Conservation (phyloP, 2,329 filamentous ascomycete genomes). For the Colletotrichum godetiae region DNA sequence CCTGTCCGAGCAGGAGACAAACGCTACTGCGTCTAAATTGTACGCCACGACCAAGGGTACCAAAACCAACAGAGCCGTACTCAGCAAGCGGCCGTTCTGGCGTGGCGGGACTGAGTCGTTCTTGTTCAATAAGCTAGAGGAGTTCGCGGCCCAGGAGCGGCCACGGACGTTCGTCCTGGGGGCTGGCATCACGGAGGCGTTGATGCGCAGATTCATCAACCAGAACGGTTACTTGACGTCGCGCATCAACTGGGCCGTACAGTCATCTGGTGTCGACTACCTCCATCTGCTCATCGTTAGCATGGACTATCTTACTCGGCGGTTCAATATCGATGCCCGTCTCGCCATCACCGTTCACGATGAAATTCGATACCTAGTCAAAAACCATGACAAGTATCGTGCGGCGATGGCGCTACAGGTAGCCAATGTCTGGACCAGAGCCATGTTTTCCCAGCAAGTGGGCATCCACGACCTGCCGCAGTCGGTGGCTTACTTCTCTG, state of each 20-base stretch:
- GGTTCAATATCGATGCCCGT: slow-evolving; percentile 86
- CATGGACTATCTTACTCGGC: slow-evolving; percentile 93
- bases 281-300: slow-evolving; percentile 90
- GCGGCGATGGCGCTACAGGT: slow-evolving; percentile 94
- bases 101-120: slow-evolving; percentile 96
- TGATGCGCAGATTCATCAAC: slow-evolving; percentile 88
- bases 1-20: slow-evolving; percentile 83
- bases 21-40: slow-evolving; percentile 79
- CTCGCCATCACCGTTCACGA: slow-evolving; percentile 96
- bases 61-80: slow-evolving; percentile 79
- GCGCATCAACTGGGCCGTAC: slow-evolving; percentile 99
- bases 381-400: slow-evolving; percentile 85
- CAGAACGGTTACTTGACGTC: slow-evolving; percentile 95
- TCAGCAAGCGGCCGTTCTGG: slow-evolving; percentile 88
- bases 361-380: slow-evolving; percentile 94
- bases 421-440: slow-evolving; percentile 94
- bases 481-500: slow-evolving; percentile 93
- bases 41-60: slow-evolving; percentile 92
- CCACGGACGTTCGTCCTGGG: slow-evolving; percentile 93
- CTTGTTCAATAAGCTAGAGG: slow-evolving; percentile 97
- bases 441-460: slow-evolving; percentile 97
- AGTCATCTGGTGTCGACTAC: slow-evolving; percentile 97
- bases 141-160: slow-evolving; percentile 94
- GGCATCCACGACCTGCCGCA: slow-evolving; percentile 96
- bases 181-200: slow-evolving; percentile 94